Conservation (phyloP, 169 alveolate species). For the Cryptosporidium ubiquitum region DNA sequence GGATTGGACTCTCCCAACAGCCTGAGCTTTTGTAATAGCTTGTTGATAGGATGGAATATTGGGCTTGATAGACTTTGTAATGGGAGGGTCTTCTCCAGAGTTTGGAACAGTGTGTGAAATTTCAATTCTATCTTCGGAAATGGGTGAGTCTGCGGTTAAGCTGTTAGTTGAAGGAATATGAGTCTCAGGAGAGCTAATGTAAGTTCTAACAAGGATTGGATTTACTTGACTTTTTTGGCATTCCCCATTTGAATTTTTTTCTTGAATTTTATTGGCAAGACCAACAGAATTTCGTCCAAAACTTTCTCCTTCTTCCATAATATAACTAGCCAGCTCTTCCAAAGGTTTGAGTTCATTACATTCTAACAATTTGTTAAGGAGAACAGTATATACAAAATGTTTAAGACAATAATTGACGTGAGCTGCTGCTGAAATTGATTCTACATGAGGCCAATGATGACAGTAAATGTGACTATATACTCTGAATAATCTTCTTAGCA, state of each 20-base stretch:
- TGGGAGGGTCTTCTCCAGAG: constrained; percentile 5
- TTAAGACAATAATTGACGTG: constrained; percentile 66
- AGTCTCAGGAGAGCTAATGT: constrained; percentile 63
- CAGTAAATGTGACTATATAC: constrained; percentile 72
- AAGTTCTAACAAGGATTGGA: not conserved
- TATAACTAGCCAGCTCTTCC: constrained; percentile 53
- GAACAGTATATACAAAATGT: constrained; percentile 54
- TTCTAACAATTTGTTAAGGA: constrained; percentile 28
- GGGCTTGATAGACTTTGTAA: not conserved
- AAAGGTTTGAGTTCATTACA: constrained; percentile 66
- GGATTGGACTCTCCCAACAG: constrained; percentile 39
- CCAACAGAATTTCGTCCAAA: not conserved
- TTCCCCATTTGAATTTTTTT: not conserved
- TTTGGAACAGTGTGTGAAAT: not conserved
- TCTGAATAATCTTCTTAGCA: constrained; percentile 61
- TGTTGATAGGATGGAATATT: constrained; percentile 6
- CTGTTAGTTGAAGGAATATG: constrained; percentile 68
- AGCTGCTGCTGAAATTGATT: constrained; percentile 59
- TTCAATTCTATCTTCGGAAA: constrained; percentile 48
- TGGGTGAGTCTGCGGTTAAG: constrained; percentile 64
- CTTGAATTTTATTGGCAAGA: not conserved
- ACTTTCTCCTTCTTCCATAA: constrained; percentile 31
- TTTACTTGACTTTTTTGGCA: not conserved
- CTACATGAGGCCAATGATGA: constrained; percentile 73
- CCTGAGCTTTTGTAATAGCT: not conserved